Evolutionary conservation across 1,284 basidiomycete genomes (phyloP).

Genomic region (Tilletia caries): DNA sequence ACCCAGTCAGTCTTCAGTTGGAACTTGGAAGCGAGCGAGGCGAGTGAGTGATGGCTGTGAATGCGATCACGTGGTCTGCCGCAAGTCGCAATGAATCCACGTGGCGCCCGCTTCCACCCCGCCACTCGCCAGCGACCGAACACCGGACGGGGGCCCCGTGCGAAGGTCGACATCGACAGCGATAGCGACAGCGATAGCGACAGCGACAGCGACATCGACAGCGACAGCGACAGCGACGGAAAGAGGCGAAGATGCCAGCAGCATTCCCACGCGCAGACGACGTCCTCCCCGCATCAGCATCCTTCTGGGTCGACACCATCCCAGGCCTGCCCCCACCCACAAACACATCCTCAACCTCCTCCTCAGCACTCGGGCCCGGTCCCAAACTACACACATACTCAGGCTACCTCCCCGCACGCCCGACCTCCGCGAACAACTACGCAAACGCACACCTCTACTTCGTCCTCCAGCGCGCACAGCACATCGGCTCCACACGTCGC

Average conservation of each 20-base stretch:
- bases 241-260: background rate
- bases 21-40: too few relatives aligned
- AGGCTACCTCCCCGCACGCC: conserved; percentile 40
- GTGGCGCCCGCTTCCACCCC: too few relatives aligned
- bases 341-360: background rate
- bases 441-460: conserved; percentile 77
- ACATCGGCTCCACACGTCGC: conserved; percentile 79
- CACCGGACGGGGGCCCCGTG: too few relatives aligned
- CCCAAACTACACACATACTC: conserved; percentile 32
- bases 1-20: too few relatives aligned
- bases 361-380: background rate
- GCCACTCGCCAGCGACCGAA: too few relatives aligned
- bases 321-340: conserved; percentile 1
- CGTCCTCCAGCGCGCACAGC: conserved; percentile 80
- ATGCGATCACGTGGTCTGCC: too few relatives aligned
- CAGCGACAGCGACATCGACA: too few relatives aligned
- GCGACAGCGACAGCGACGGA: background rate
- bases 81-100: too few relatives aligned
- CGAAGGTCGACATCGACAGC: background rate
- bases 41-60: too few relatives aligned
- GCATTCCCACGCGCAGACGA: background rate
- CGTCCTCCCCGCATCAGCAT: background rate
- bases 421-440: conserved; percentile 27
- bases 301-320: conserved; percentile 9
- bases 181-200: too few relatives aligned